Conservation (phyloP, 495 filamentous ascomycete species). For the Patellaria atrata region DNA sequence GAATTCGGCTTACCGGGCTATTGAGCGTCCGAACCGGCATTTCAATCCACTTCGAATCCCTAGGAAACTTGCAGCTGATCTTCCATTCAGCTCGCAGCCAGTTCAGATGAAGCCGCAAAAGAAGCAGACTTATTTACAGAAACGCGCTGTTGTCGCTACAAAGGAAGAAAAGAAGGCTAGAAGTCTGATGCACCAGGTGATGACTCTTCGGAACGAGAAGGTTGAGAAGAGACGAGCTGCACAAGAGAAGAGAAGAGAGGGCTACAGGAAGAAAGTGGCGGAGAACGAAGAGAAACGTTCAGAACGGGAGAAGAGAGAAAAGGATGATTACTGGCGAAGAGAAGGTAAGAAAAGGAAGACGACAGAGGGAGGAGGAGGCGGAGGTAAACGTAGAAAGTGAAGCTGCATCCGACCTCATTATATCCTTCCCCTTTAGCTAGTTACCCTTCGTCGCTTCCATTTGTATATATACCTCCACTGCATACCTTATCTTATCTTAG, state of each 20-base stretch:
- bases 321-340: constrained; percentile 78
- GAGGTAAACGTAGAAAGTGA: constrained; percentile 46
- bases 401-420: too few species aligned
- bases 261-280: constrained; percentile 65
- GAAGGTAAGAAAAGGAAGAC: constrained; percentile 88
- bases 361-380: constrained; percentile 48
- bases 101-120: constrained; percentile 62
- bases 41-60: constrained; percentile 94
- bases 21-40: constrained; percentile 66
- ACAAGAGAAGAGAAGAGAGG: constrained; percentile 70
- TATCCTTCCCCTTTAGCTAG: too few species aligned
- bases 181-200: constrained; percentile 85
- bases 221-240: constrained; percentile 60
- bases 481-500: too few species aligned
- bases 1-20: constrained; percentile 67
- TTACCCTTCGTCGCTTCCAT: too few species aligned
- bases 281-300: constrained; percentile 69
- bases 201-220: constrained; percentile 82
- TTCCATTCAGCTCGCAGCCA: constrained; percentile 91
- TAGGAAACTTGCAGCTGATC: constrained; percentile 61
- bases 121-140: constrained; percentile 81
- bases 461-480: too few species aligned
- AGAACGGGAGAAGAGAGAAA: constrained; percentile 76
- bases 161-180: constrained; percentile 77
- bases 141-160: constrained; percentile 64